phyloP scores from a whole-genome alignment of 2,329 filamentous ascomycete species.

The Hypoxylon sp. region DNA sequence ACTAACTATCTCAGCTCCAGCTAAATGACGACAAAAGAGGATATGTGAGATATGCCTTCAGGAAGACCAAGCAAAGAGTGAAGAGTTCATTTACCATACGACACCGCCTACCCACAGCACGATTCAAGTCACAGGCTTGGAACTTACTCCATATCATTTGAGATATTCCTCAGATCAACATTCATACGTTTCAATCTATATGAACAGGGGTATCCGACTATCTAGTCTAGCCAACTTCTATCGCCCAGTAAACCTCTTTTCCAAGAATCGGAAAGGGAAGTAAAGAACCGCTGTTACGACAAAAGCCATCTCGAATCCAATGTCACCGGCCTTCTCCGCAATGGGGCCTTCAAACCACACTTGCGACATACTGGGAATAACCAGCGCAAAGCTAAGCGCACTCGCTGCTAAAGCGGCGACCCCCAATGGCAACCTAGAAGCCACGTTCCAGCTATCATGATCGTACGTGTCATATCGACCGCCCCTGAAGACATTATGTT shows the following conservation, averaged over 20 bases:
- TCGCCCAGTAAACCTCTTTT: conserved; percentile 54
- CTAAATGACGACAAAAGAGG: no score
- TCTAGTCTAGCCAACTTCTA: conserved; percentile 30
- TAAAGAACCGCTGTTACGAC: conserved; percentile 62
- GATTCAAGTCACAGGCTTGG: no score
- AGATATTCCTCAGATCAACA: conserved; percentile 26
- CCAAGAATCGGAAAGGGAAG: conserved; percentile 59
- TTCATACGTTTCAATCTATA: conserved; percentile 73
- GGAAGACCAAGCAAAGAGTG: no score
- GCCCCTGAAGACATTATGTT: conserved; percentile 58
- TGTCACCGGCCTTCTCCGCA: conserved; percentile 71
- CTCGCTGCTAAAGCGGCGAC: conserved; percentile 58
- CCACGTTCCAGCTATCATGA: conserved; percentile 57
- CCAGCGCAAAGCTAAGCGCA: conserved; percentile 60
- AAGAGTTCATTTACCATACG: neutral
- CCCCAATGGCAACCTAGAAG: conserved; percentile 57
- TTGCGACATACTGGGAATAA: conserved; percentile 73
- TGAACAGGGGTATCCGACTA: conserved; percentile 15
- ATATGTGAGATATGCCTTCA: no score
- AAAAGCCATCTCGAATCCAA: conserved; percentile 76
- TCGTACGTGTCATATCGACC: conserved; percentile 56
- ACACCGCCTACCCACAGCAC: conserved; percentile 55
- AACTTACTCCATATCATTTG: conserved; percentile 35
- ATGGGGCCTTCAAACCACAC: conserved; percentile 74
- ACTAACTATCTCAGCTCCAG: no score